Base-by-base conservation (phyloP, 2,329 filamentous ascomycete species). In the Biscogniauxia sp. region DNA sequence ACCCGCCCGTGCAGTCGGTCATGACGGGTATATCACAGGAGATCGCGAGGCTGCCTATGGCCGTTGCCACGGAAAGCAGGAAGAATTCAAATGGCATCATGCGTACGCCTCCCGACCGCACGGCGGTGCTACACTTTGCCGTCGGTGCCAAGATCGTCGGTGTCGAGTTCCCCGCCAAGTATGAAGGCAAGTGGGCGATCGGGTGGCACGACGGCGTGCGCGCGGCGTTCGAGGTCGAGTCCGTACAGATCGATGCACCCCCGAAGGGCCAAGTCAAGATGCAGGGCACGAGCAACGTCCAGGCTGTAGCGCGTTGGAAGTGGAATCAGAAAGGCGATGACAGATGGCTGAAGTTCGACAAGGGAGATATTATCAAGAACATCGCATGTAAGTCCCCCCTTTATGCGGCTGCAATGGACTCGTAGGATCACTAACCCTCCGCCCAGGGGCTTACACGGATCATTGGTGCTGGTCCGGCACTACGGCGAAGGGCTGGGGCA, bases 341-440 rank as follows among this genome's bases (percentile, higher is more conserved):
- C 9, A 75, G 73, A 25, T 86, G 84, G 84, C 74, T 86, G n/a
- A 79, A 76, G 64, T 84, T 91, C 68, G 86, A 88, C 28, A 88
- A 88, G 70, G 85, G 85, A 20, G 88, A 91, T 64, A 78, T 81
- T 2, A 88, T 90, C 17, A 86, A 81, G 64, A 91, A 88, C 74
- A 91, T 75, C 52, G 68, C 72, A 51, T 74, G 73, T 74, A 63
- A 69, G 73, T 68, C 17, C 13, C 6, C 15, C 20, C 52, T 54
- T 15, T 13, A 15, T 20, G 6, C 19, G 0, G 4, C 9, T 9
- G 5, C 1, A 53, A 51, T 54, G n/a, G 2, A 25, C 2, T 51
- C 9, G 9, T 32, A 13, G 11, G 28, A 32, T 32, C 53, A 52
- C 64, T 68, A 25, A 69, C 59, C 19, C 19, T 56, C 41, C n/a